A percentile compares a stretch with the other conserved stretches of the same genome.
Conservation (phyloP, 495 filamentous ascomycete genomes). For the Durotheca rogersii region DNA sequence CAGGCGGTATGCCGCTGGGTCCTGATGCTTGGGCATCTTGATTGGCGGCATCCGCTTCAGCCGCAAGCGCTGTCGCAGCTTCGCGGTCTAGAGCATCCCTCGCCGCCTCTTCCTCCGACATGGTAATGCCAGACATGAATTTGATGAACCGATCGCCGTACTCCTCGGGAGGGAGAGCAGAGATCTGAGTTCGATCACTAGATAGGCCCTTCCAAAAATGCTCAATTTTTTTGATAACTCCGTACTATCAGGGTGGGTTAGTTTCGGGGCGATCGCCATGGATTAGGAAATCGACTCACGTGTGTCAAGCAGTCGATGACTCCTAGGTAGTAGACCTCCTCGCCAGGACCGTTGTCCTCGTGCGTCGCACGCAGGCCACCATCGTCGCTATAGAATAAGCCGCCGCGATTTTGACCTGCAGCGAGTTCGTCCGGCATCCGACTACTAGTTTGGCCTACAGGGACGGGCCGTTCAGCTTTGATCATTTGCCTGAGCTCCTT, state of each 20-base stretch:
- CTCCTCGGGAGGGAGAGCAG: conserved; percentile 83
- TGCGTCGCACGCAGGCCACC: conserved; percentile 93
- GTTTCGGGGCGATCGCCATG: not conserved
- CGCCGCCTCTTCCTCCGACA: conserved; percentile 78
- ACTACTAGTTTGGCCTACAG: conserved; percentile 80
- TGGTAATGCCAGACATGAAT: conserved; percentile 89
- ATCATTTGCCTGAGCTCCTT: conserved; percentile 89
- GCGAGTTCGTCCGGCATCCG: conserved; percentile 85
- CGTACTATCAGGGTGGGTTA: conserved; percentile 64
- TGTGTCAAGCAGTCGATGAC: conserved; percentile 98
- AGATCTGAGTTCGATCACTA: conserved; percentile 78
- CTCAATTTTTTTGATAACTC: conserved; percentile 82
- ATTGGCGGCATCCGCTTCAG: conserved; percentile 38
- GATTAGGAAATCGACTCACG: conserved; percentile 55
- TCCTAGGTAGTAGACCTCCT: conserved; percentile 96
- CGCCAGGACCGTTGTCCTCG: conserved; percentile 78
- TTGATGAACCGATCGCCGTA: conserved; percentile 94
- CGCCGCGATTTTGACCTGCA: conserved; percentile 53
- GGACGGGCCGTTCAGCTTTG: conserved; percentile 86
- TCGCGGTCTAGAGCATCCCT: conserved; percentile 58
- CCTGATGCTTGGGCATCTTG: conserved; percentile 15
- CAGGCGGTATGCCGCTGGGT: conserved; percentile 34
- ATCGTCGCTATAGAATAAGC: conserved; percentile 82
- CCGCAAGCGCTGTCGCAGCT: conserved; percentile 41
- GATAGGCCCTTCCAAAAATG: conserved; percentile 92